Base-by-base conservation (phyloP, 78 protist species). In the Polysphondylium violaceum region DNA sequence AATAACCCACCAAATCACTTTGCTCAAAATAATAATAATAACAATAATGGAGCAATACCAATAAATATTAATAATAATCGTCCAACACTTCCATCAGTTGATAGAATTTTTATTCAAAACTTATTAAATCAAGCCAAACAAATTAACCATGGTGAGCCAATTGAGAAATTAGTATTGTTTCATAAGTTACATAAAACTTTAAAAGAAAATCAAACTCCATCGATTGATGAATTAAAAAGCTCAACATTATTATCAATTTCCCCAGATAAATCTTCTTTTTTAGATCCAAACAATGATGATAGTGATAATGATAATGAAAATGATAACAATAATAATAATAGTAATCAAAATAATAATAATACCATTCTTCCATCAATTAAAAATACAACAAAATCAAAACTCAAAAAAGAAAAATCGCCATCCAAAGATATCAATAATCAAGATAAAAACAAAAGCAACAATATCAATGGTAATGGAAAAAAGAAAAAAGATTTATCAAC, bases 171-270 rank as follows among this genome's bases (percentile, higher is more conserved):
- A 31, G 77, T 71, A 27, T 71, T 71, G 50, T 71, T 71, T 19
- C 77, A 71, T 7, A 71, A 50, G 31, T 21, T 71, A n/a, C 63
- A 71, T 31, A 50, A 47, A 50, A 29, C 77, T 19, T 41, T 71
- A n/a, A 71, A 71, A 50, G 58, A 71, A 27, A 29, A 71, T 1
- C 41, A 35, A 47, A 19, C 61, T 19, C 43, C 27, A 21, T 29
- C 58, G 31, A 38, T 47, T 3, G 25, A 47, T 4, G 61, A 47
- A 23, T 31, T 47, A 50, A 71, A 41, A 31, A 29, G 33, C 50
- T 19, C 43, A n/a, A 31, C 63, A 3, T n/a, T 71, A 38, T 5
- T 41, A 16, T 71, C 61, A 35, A 47, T 71, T 7, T 71, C 77
- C 16, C 77, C 77, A 16, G 77, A 71, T 50, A 68, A 68, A 64